These are phyloP conservation scores for Striga asiatica DNA, from an alignment of 257 asterid genomes.

Conservation along the genomic window DNA sequence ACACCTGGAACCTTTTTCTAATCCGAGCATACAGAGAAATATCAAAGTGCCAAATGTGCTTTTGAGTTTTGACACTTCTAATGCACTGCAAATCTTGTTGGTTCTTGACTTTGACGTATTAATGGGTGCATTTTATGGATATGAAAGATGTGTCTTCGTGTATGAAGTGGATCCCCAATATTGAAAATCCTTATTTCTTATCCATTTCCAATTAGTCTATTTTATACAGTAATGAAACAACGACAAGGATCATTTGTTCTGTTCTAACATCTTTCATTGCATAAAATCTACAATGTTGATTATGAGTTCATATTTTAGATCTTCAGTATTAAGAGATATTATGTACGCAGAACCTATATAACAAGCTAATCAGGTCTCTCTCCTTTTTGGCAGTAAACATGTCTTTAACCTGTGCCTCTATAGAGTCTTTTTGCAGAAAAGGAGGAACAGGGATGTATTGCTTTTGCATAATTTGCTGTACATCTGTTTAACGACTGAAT, in stretches of 20 bases:
- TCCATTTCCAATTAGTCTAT: no score
- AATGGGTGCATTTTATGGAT: background rate
- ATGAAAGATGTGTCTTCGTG: background rate
- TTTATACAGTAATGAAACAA: background rate
- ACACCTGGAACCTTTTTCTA: background rate
- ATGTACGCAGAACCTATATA: no score
- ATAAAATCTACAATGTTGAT: background rate
- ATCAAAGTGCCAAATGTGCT: background rate
- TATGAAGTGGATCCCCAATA: background rate
- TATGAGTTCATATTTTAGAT: background rate
- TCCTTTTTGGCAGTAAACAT: no score
- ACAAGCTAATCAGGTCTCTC: no score
- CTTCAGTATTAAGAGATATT: background rate
- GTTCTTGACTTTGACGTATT: background rate
- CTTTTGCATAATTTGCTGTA: background rate
- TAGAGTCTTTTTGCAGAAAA: no score
- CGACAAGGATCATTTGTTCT: background rate
- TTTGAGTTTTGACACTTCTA: background rate
- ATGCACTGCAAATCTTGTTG: background rate
- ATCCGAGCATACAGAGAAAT: background rate
- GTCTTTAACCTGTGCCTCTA: no score
- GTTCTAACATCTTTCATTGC: background rate
- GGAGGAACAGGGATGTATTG: no score
- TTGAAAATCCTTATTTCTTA: background rate
- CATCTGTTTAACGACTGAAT: background rate